Percentiles rank a stretch among this genome's conserved stretches.
Evolutionary conservation across 108 stramenopile genomes (phyloP).

Genomic region (Cyclotella distinguenda): DNA sequence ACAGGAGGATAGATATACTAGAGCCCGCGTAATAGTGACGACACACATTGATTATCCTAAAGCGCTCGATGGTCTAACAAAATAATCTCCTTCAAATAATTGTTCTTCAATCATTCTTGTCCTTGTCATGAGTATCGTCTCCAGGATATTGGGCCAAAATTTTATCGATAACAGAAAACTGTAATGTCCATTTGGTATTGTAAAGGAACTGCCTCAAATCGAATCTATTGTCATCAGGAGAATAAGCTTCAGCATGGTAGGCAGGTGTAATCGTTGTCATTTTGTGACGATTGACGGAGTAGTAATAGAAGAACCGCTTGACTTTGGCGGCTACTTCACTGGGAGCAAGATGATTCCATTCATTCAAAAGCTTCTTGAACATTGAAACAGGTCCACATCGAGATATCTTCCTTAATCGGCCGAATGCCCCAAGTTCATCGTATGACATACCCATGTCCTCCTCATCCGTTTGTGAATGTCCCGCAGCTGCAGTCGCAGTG

Average conservation of each 20-base stretch:
- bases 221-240: constrained; percentile 98
- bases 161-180: constrained; percentile 83
- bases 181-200: constrained; percentile 87
- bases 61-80: no score
- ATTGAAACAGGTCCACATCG: constrained; percentile 95
- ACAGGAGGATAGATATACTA: no score
- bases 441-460: constrained; percentile 99
- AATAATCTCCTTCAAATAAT: neutral
- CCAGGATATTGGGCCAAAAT: constrained; percentile 38
- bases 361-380: constrained; percentile 77
- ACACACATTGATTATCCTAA: no score
- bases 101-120: constrained; percentile 40
- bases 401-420: constrained; percentile 88
- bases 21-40: no score
- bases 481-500: constrained; percentile 37
- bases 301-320: constrained; percentile 93
- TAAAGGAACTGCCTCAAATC: constrained; percentile 96
- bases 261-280: constrained; percentile 98
- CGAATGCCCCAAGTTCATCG: constrained; percentile 93
- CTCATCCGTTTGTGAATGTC: constrained; percentile 92
- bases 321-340: constrained; percentile 86
- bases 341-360: constrained; percentile 82
- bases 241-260: constrained; percentile 97
- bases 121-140: constrained; percentile 25
- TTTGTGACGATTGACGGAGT: constrained; percentile 97